Percentiles rank a stretch among this genome's conserved stretches.
Conservation (phyloP, 257 asterid genomes). For the Euphrasia confusa region DNA sequence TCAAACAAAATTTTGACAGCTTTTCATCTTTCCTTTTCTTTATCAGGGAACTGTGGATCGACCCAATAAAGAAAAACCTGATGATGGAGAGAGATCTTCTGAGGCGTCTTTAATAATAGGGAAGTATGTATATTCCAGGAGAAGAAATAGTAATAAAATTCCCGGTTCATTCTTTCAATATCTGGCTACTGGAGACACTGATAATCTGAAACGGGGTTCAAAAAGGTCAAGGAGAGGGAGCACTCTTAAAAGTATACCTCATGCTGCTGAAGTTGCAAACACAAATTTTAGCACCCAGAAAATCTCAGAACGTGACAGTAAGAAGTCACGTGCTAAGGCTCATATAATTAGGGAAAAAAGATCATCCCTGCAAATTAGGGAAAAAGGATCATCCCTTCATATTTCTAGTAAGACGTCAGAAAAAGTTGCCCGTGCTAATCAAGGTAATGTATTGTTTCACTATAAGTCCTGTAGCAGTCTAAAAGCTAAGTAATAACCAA, state of each 20-base stretch:
- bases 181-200: slow-evolving; percentile 32
- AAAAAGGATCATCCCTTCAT: slow-evolving; percentile 30
- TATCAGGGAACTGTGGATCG: slow-evolving; percentile 35
- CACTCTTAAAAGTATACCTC: slow-evolving; percentile 27
- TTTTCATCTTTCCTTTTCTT: slow-evolving; percentile 22
- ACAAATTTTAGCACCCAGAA: slow-evolving; percentile 23
- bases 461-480: slow-evolving; percentile 15
- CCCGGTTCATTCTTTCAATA: slow-evolving; percentile 39
- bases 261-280: slow-evolving; percentile 28
- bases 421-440: slow-evolving; percentile 34
- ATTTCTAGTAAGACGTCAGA: slow-evolving; percentile 28
- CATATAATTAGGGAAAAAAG: slow-evolving; percentile 28
- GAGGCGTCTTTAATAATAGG: slow-evolving; percentile 40
- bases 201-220: slow-evolving; percentile 31
- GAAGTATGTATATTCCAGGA: slow-evolving; percentile 52
- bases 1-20: neutral
- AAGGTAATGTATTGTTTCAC: slow-evolving; percentile 41
- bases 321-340: slow-evolving; percentile 26
- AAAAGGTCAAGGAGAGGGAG: slow-evolving; percentile 46
- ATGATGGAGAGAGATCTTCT: slow-evolving; percentile 32
- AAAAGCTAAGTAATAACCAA: slow-evolving; percentile 7
- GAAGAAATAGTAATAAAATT: slow-evolving; percentile 45
- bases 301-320: slow-evolving; percentile 27
- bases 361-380: slow-evolving; percentile 28
- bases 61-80: slow-evolving; percentile 29